phyloP scores from a whole-genome alignment of 176 grass and related monocot species.

The Luzula sylvatica region DNA sequence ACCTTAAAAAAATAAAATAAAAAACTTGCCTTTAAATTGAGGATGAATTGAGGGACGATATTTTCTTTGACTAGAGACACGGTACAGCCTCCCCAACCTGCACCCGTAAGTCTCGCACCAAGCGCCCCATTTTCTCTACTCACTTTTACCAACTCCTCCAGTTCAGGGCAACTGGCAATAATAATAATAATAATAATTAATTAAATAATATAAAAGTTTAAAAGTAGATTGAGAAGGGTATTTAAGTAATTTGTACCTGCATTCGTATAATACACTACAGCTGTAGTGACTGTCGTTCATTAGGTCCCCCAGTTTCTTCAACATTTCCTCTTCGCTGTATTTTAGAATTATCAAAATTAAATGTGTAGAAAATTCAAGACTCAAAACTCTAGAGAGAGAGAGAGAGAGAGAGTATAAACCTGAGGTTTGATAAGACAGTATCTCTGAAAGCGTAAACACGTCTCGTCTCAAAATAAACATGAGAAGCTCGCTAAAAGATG shows the following conservation, averaged over 20 bases:
- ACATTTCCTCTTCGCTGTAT: slow-evolving; percentile 59
- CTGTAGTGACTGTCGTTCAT: slow-evolving; percentile 93
- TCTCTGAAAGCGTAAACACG: slow-evolving; percentile 77
- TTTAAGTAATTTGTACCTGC: slow-evolving; percentile 47
- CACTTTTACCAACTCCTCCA: slow-evolving; percentile 90
- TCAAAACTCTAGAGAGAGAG: not conserved
- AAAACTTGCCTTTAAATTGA: slow-evolving; percentile 65
- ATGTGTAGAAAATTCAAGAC: not conserved
- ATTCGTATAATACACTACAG: slow-evolving; percentile 89
- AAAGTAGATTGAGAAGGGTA: not conserved
- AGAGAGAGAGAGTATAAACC: slow-evolving; percentile 16
- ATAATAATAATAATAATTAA: not conserved
- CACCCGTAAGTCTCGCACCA: slow-evolving; percentile 87
- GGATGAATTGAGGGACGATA: slow-evolving; percentile 81
- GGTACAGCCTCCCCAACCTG: slow-evolving; percentile 88
- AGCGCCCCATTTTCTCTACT: slow-evolving; percentile 73
- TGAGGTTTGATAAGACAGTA: slow-evolving; percentile 57
- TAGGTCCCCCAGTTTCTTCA: slow-evolving; percentile 66
- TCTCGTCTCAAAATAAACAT: slow-evolving; percentile 94
- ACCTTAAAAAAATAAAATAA: not conserved
- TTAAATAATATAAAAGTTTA: too few species aligned
- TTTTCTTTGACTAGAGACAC: slow-evolving; percentile 83
- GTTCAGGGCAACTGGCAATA: slow-evolving; percentile 61
- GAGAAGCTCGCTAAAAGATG: slow-evolving; percentile 57
- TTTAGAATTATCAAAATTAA: not conserved